Conservation (phyloP, 2,329 filamentous ascomycete genomes). For the Claviceps cyperi region DNA sequence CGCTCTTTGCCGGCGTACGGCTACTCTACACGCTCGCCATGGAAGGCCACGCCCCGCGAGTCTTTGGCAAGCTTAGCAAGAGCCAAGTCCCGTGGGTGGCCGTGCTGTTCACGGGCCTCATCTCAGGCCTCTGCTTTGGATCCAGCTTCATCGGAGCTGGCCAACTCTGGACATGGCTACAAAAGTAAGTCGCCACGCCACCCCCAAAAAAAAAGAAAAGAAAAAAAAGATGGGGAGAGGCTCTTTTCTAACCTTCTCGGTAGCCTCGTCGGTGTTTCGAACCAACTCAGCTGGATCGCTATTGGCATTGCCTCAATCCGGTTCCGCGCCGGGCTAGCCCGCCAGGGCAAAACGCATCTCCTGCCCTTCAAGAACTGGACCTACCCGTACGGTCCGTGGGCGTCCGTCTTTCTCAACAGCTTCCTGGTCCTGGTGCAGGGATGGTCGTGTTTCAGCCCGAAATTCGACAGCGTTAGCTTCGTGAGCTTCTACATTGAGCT, state of each 20-base stretch:
- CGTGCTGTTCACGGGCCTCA: conserved; percentile 35
- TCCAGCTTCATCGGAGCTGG: conserved; percentile 52
- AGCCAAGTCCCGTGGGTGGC: conserved; percentile 25
- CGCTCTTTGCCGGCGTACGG: conserved; percentile 20
- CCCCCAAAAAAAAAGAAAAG: too few relatives aligned
- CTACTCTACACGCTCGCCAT: conserved; percentile 22
- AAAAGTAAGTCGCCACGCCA: conserved; percentile 31
- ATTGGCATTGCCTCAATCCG: conserved; percentile 52
- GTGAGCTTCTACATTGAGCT: conserved; percentile 51
- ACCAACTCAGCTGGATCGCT: conserved; percentile 51
- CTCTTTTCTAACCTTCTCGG: neutral
- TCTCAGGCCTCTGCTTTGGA: conserved; percentile 48
- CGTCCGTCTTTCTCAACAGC: conserved; percentile 40
- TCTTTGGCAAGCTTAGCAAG: conserved; percentile 29
- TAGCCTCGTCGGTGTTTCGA: conserved; percentile 50
- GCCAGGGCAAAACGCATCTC: conserved; percentile 44
- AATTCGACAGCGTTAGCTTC: conserved; percentile 43
- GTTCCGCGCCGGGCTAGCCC: conserved; percentile 42
- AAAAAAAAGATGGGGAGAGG: too few relatives aligned
- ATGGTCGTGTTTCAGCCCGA: conserved; percentile 46
- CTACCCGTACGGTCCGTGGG: conserved; percentile 45
- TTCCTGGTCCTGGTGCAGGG: conserved; percentile 50
- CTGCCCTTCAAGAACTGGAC: conserved; percentile 54
- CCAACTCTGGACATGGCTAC: conserved; percentile 51
- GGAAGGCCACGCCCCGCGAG: conserved; percentile 36